Evolutionary conservation across 352 stramenopile genomes (phyloP), one percentile per base, ranked within the genome.

Genomic region (Phytophthora sp.): DNA sequence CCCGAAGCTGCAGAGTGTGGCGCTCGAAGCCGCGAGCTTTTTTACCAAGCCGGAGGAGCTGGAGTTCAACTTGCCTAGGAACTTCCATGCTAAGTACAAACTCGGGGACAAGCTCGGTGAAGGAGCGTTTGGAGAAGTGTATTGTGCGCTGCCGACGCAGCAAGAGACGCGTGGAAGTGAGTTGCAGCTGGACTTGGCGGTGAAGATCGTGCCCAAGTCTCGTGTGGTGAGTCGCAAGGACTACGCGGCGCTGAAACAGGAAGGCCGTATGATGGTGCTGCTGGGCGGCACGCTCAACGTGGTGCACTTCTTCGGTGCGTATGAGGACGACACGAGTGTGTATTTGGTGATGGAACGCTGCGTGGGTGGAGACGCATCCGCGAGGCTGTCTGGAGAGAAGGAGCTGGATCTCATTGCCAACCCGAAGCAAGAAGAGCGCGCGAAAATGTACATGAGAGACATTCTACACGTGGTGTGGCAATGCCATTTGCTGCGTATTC

Each of bases 301-400:
- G 15, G 84, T 94, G 49, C 84, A 94, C 44, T 94, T 91, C 48
- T 91, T 91, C 53, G 84, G 84, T 30, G 82, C 80, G 5, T 94
- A 91, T 48, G 84, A 94, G 54, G 84, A 94, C 51, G 77, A 91
- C 31, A 46, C 52, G 18, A 82, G 59, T 67, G 84, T 94, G 12
- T 94, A 88, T 31, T 64, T 94, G 15, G 80, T 94, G 27, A 92
- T 94, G 82, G 84, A 94, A 53, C 77, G 88, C 31, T 94, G 84
- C 57, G 70, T 89, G 2, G 82, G 80, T n/a, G 80, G 82, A 34
- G 84, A 94, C 42, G 82, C 67, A 10, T 79, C 71, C 6, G 48
- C 54, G 12, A 70, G 82, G 4, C 51, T 91, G 42, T 62, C 43
- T 9, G 20, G 37, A 11, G 59, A 68, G 9, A 46, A 66, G 28